A percentile compares a stretch with the other conserved stretches of the same genome.
These are phyloP conservation scores for Phylloporus scabripes DNA, from an alignment of 768 basidiomycete species.

Conservation along the genomic window DNA sequence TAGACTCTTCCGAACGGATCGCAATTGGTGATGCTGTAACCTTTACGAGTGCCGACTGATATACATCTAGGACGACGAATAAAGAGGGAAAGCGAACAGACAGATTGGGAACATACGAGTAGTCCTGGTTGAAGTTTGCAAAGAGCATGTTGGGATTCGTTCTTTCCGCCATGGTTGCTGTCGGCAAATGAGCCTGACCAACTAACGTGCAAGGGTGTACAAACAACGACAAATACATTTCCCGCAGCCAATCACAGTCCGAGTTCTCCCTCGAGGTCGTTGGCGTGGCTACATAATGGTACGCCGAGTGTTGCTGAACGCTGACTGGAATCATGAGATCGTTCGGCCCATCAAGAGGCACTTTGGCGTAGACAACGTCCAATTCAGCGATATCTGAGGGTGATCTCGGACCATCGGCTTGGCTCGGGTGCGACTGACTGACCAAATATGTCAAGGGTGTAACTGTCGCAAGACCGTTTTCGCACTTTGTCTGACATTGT, in stretches of 20 bases:
- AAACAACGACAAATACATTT: constrained; percentile 17
- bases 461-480: background rate
- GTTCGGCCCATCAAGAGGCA: too few species aligned
- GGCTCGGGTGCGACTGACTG: background rate
- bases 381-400: background rate
- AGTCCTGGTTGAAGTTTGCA: constrained; percentile 98
- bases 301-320: too few species aligned
- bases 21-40: constrained; percentile 96
- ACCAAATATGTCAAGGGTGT: constrained; percentile 15
- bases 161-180: constrained; percentile 32
- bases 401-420: background rate
- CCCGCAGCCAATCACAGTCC: background rate
- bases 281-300: too few species aligned
- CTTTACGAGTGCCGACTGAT: constrained; percentile 90
- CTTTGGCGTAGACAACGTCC: too few species aligned
- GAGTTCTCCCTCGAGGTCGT: too few species aligned
- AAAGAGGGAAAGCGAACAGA: background rate
- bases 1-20: constrained; percentile 97
- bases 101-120: constrained; percentile 53
- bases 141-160: constrained; percentile 60
- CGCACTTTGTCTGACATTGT: background rate
- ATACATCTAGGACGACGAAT: constrained; percentile 54
- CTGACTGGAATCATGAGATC: too few species aligned
- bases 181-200: background rate
- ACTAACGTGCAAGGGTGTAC: constrained; percentile 8